Evolutionary conservation across 768 basidiomycete genomes (phyloP).

Genomic region (Suillus variegatus): DNA sequence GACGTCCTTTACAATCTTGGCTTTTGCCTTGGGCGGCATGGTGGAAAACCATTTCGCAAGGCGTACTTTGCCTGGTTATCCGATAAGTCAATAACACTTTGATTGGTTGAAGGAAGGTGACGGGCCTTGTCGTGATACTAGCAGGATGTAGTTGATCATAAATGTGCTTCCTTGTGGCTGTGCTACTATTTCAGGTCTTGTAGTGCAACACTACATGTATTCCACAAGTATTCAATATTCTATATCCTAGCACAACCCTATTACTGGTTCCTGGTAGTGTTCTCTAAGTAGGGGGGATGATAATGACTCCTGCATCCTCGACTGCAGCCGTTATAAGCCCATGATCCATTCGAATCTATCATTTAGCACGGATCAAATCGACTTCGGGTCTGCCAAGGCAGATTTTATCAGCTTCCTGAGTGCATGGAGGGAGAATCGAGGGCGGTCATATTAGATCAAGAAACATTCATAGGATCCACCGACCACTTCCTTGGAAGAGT

Average conservation of each 20-base stretch:
- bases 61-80: slow-evolving; percentile 77
- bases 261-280: neutral
- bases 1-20: slow-evolving; percentile 94
- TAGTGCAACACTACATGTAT: neutral
- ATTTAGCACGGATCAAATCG: neutral
- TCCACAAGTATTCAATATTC: neutral
- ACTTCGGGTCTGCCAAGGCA: neutral
- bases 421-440: slow-evolving; percentile 6
- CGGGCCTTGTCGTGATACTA: slow-evolving; percentile 89
- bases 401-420: slow-evolving; percentile 13
- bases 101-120: slow-evolving; percentile 16
- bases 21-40: slow-evolving; percentile 75
- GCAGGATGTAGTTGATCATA: slow-evolving; percentile 92
- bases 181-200: slow-evolving; percentile 11
- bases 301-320: neutral
- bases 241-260: neutral
- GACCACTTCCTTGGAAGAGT: slow-evolving; percentile 32
- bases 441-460: slow-evolving; percentile 93
- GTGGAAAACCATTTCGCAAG: slow-evolving; percentile 97
- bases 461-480: slow-evolving; percentile 57
- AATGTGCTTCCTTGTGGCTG: slow-evolving; percentile 23
- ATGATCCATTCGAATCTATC: neutral
- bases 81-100: slow-evolving; percentile 14
- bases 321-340: neutral
- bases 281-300: neutral